These are phyloP conservation scores for Lactarius vividus DNA, from an alignment of 768 basidiomycete species.

Conservation along the genomic window DNA sequence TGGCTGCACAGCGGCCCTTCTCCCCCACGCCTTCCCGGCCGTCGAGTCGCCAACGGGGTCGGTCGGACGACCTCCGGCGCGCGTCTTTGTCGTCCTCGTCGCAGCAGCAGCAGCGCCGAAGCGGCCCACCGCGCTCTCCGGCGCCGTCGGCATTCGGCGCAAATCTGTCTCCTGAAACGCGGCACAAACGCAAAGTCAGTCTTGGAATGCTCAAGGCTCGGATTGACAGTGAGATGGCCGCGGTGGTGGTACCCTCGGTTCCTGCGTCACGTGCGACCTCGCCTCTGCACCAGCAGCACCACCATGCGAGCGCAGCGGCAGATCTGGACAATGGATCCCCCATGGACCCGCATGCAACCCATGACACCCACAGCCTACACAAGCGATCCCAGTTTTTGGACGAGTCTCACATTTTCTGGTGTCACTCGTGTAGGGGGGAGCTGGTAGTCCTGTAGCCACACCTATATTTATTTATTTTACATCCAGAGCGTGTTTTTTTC, in stretches of 20 bases:
- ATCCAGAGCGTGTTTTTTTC: background rate
- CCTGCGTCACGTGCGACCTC: slow-evolving; percentile 56
- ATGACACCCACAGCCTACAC: slow-evolving; percentile 2
- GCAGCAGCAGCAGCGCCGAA: slow-evolving; percentile 28
- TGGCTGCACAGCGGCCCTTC: slow-evolving; percentile 44
- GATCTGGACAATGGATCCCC: slow-evolving; percentile 30
- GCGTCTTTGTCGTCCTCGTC: slow-evolving; percentile 37
- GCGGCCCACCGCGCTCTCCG: slow-evolving; percentile 35
- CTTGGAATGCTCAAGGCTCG: slow-evolving; percentile 88
- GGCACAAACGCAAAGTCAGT: slow-evolving; percentile 80
- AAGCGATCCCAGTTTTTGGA: slow-evolving; percentile 75
- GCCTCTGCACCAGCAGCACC: slow-evolving; percentile 34
- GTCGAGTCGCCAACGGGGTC: slow-evolving; percentile 42
- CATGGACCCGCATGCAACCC: slow-evolving; percentile 8
- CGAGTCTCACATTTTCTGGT: slow-evolving; percentile 90
- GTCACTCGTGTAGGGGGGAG: slow-evolving; percentile 77
- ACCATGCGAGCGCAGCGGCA: slow-evolving; percentile 27
- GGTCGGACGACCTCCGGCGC: slow-evolving; percentile 41
- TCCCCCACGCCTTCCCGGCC: slow-evolving; percentile 46
- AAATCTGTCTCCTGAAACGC: slow-evolving; percentile 67
- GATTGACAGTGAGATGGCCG: slow-evolving; percentile 75
- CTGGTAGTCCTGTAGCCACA: slow-evolving; percentile 63
- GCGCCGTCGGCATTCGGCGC: slow-evolving; percentile 42
- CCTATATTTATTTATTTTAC: background rate
- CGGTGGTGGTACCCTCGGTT: slow-evolving; percentile 36